These are phyloP conservation scores for Pseudozyma pruni DNA, from an alignment of 1,284 basidiomycete genomes.

Conservation along the genomic window DNA sequence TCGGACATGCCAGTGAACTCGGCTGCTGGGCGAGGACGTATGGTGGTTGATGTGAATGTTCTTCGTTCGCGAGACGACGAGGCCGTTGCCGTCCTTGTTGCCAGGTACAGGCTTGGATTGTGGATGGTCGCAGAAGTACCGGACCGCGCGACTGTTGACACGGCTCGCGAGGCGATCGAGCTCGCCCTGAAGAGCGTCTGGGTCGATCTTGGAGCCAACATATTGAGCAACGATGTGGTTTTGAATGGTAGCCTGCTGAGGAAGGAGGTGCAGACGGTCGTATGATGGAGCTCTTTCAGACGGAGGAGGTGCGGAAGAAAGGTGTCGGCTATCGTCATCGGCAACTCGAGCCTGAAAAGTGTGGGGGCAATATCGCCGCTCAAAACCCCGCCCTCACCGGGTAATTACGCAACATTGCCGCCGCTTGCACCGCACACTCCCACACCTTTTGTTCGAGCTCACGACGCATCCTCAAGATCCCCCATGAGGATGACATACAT, in stretches of 20 bases:
- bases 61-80: no score
- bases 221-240: background rate
- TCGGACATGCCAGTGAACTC: slow-evolving; percentile 46
- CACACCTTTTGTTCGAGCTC: background rate
- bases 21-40: background rate
- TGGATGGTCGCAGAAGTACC: background rate
- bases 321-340: background rate
- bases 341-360: slow-evolving; percentile 7
- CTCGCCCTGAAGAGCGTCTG: background rate
- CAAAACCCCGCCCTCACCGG: background rate
- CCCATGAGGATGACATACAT: no score
- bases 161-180: background rate
- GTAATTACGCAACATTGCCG: slow-evolving; percentile 37
- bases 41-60: slow-evolving; percentile 6
- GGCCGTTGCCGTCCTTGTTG: no score
- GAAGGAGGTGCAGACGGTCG: no score
- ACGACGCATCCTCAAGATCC: no score
- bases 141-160: background rate
- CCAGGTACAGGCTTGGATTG: no score
- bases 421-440: background rate
- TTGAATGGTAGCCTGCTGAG: background rate
- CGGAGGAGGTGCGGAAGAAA: background rate
- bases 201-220: slow-evolving; percentile 6
- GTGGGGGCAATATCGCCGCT: slow-evolving; percentile 6
- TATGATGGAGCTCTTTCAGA: background rate